phyloP scores from a whole-genome alignment of 768 basidiomycete genomes.

The Basidioascus undulatus region DNA sequence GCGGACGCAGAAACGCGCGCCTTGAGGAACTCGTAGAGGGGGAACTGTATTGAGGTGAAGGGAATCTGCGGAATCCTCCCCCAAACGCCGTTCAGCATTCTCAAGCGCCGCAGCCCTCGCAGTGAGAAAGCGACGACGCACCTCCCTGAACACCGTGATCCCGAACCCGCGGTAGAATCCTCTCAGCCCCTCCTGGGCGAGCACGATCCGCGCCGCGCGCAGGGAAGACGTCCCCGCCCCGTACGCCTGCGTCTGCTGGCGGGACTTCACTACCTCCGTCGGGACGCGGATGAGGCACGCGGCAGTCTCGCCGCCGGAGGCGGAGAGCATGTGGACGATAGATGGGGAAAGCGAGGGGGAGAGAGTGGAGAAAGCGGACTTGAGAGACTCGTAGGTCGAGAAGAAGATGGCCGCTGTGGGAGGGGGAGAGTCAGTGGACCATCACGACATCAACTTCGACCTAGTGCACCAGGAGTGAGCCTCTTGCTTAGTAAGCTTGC shows the following conservation, averaged over 20 bases:
- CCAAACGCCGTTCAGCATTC: not conserved
- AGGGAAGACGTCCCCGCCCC: constrained; percentile 19
- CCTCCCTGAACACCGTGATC: constrained; percentile 49
- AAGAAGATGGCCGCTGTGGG: constrained; percentile 79
- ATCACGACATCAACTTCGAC: no score
- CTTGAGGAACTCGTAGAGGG: constrained; percentile 77
- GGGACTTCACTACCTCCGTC: constrained; percentile 86
- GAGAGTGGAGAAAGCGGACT: constrained; percentile 40
- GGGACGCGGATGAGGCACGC: constrained; percentile 86
- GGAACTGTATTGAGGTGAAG: constrained; percentile 88
- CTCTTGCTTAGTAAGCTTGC: not conserved
- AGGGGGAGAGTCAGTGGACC: constrained; percentile 1
- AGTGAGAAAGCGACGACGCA: constrained; percentile 16
- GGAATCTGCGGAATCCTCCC: constrained; percentile 38
- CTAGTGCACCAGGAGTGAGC: not conserved
- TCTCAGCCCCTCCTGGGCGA: constrained; percentile 33
- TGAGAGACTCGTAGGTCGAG: constrained; percentile 73
- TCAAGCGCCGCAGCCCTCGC: no score
- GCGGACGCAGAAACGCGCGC: no score
- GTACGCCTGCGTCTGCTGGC: constrained; percentile 66
- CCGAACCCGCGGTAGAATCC: constrained; percentile 80
- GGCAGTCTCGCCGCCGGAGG: constrained; percentile 27
- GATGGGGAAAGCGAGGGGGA: constrained; percentile 31
- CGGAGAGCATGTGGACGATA: constrained; percentile 33
- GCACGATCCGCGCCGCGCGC: constrained; percentile 16